Evolutionary conservation across 306 rosid genomes (phyloP), one percentile per base, ranked within the genome.

Genomic region (Oemleria cerasiformis): DNA sequence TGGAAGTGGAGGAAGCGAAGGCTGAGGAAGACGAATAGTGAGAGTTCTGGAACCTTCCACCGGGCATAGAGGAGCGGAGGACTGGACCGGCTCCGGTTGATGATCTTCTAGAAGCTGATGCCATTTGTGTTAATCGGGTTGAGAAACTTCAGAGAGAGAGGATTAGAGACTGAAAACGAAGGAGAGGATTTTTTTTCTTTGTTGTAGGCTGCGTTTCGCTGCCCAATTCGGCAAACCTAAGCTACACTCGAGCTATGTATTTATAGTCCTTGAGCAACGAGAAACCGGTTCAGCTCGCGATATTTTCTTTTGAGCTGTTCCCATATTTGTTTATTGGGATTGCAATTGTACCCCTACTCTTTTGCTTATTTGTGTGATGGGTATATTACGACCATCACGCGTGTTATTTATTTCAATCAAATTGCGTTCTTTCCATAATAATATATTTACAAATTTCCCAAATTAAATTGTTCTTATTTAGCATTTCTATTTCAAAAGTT

Each of bases 1-100:
- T 83, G 1, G 98, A 84, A 39, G 78, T 80, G 7, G 94, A 90
- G 10, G 96, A 88, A 0, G 98, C 97, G 64, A 93, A 93, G 40
- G 80, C 88, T 0, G 90, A 79, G 10, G 92, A 64, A 19, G 86
- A 73, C 11, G 64, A 81, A 12, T 51, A 64, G 25, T 44, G 73
- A 30, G 85, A 63, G 67, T 60, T 48, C 75, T 42, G 78, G 72
- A 90, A 79, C 73, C 96, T 80, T 4, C 84, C 93, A 4, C 89
- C 82, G 0, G 93, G 88, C 0, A 91, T 81, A 42, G 77, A 85
- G 3, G 96, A 87, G 23, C 97, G 78, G 9, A 84, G 57, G 3
- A 80, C 82, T 21, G 83, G 75, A 62, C 77, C 88, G 81, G 71
- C 80, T 7, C 76, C 88, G 81, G 72, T 82, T 10, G 93, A 20